Conservation (phyloP, 1,284 basidiomycete genomes). For the Neotropicomus parvogracilis region DNA sequence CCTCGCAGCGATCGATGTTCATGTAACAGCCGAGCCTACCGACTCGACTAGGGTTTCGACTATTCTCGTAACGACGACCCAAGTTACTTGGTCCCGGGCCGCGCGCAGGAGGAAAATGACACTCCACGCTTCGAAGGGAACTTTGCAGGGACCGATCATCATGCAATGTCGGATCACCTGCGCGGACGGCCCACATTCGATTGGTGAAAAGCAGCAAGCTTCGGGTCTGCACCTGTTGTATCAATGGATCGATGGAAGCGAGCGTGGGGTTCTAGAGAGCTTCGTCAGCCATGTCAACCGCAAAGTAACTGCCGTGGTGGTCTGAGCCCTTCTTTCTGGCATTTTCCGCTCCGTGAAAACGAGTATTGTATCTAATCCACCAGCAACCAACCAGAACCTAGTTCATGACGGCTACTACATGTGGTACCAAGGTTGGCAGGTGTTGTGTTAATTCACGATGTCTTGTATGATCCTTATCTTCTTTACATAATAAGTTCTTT, state of each 20-base stretch:
- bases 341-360: neutral
- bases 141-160: conserved; percentile 6
- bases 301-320: conserved; percentile 24
- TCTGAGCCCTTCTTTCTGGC: neutral
- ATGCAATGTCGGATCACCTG: conserved; percentile 28
- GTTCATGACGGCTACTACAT: too few relatives aligned
- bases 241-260: conserved; percentile 63
- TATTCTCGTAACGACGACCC: conserved; percentile 40
- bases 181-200: conserved; percentile 25
- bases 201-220: conserved; percentile 12
- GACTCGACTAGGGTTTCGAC: conserved; percentile 5
- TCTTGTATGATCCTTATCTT: too few relatives aligned
- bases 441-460: too few relatives aligned
- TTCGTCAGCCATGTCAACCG: conserved; percentile 59
- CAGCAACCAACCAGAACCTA: neutral
- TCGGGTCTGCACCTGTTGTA: conserved; percentile 39
- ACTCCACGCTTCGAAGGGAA: conserved; percentile 1
- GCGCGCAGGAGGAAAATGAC: conserved; percentile 49
- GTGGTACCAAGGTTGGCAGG: too few relatives aligned
- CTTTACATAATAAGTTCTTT: too few relatives aligned
- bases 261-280: conserved; percentile 61
- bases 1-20: conserved; percentile 36
- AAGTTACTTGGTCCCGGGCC: conserved; percentile 74
- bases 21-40: conserved; percentile 9
- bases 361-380: neutral